phyloP scores from a whole-genome alignment of 495 filamentous ascomycete species.

The Acidomyces sp. region DNA sequence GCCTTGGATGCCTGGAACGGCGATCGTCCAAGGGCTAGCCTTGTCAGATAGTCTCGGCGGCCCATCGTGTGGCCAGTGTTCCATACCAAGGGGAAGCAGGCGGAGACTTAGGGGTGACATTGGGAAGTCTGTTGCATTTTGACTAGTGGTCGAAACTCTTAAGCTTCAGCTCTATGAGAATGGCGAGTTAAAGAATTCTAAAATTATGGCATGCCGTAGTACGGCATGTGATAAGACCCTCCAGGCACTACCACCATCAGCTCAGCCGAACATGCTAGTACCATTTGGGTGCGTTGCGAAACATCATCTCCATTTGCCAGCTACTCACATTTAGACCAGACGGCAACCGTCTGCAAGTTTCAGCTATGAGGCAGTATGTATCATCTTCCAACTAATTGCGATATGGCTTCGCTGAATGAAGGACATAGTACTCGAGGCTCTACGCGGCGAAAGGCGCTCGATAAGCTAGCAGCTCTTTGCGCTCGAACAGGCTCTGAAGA shows the following conservation, averaged over 20 bases:
- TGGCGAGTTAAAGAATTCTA: too few species aligned
- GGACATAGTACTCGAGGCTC: constrained; percentile 3
- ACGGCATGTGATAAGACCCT: too few species aligned
- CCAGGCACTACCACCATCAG: too few species aligned
- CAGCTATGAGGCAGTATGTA: neutral
- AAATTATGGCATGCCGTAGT: too few species aligned
- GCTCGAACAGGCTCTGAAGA: constrained; percentile 16
- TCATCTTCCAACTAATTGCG: neutral
- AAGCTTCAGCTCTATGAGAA: too few species aligned
- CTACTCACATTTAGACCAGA: neutral
- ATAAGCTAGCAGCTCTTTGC: constrained; percentile 31
- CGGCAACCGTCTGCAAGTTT: neutral
- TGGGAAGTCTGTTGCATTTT: too few species aligned
- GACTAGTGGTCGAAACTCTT: too few species aligned
- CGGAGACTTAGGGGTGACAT: too few species aligned
- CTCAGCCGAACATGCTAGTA: too few species aligned
- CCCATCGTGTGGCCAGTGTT: too few species aligned
- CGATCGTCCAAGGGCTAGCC: constrained; percentile 17
- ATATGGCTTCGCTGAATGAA: constrained; percentile 5
- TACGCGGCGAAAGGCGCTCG: constrained; percentile 26
- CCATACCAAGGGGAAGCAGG: too few species aligned
- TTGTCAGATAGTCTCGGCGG: constrained; percentile 8
- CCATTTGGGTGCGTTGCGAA: neutral
- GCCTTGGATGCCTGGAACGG: constrained; percentile 7
- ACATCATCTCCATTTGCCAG: neutral